A percentile compares a stretch with the other conserved stretches of the same genome.
Conservation (phyloP, 805 yeast genomes). For the Starmerella khaoyaiensis region DNA sequence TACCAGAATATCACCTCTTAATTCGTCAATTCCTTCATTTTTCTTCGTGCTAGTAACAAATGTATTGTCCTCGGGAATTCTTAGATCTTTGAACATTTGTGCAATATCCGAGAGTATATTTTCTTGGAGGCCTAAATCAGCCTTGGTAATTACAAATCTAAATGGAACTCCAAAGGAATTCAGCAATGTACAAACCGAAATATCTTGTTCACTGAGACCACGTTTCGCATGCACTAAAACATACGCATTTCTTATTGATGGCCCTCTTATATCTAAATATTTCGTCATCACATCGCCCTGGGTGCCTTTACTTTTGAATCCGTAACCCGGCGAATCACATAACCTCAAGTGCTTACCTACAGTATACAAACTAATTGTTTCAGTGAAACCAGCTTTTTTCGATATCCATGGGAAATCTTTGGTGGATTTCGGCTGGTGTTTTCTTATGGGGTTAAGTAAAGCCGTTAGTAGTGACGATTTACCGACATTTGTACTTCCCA, state of each 20-base stretch:
- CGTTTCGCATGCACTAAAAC: conserved; percentile 45
- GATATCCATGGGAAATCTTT: conserved; percentile 34
- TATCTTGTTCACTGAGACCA: conserved; percentile 50
- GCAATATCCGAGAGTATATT: conserved; percentile 4
- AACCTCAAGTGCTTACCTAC: conserved; percentile 50
- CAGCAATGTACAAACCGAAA: conserved; percentile 38
- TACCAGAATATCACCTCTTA: conserved; percentile 21
- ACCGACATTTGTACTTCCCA: conserved; percentile 81
- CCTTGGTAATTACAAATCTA: conserved; percentile 65
- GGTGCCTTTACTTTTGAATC: conserved; percentile 45
- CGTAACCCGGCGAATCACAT: conserved; percentile 88
- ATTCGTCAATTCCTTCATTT: conserved; percentile 22
- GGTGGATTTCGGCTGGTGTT: conserved; percentile 8
- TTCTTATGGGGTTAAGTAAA: conserved; percentile 30
- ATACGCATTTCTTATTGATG: conserved; percentile 44
- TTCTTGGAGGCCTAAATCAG: conserved; percentile 33
- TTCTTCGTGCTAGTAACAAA: conserved; percentile 20
- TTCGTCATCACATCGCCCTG: conserved; percentile 62
- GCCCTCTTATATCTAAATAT: conserved; percentile 41
- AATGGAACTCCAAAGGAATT: conserved; percentile 47
- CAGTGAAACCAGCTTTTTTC: conserved; percentile 42
- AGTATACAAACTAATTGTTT: conserved; percentile 57
- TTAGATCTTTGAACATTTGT: not conserved
- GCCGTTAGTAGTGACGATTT: conserved; percentile 66
- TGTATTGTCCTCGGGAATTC: conserved; percentile 1